Base-by-base conservation (phyloP, 108 stramenopile genomes). In the Schizochytrium sp. region DNA sequence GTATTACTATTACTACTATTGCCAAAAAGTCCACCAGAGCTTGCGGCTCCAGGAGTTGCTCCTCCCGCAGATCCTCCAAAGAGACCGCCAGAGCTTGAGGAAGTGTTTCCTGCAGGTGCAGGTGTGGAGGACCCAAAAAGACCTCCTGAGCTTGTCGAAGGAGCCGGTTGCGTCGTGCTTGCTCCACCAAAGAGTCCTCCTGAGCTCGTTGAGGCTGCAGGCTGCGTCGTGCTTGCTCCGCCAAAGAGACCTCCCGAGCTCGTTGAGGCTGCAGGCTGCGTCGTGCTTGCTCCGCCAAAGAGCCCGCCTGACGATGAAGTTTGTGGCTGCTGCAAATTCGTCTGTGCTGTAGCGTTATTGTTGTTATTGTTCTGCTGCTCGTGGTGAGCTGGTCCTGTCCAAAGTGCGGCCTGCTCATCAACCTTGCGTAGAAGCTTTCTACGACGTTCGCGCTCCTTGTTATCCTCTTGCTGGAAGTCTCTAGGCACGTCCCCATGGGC, bases 381-480 rank as follows among this genome's bases (percentile, higher is more conserved):
- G 12, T 8, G 38, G 13, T 49, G n/a, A 38, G 47, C 4, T n/a
- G 76, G 76, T 8, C 76, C 76, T 0, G 76, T 83, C 76, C 76
- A 83, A 17, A 49, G 49, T 17, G 76, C 47, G 5, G 76, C 76
- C 28, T 83, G 76, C 76, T 83, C 76, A 0, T 83, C 76, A n/a
- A 83, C 76, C 76, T 83, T 83, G 76, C 76, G 76, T 17, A 83
- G 47, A 49, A 83, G 76, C 76, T 83, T 83, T 10, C 76, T 47
- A n/a, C 76, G 47, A 10, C 47, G 76, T 53, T 83, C 76, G 45
- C 76, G 76, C 76, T 83, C 76, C 47, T 83, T 83, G 76, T 83
- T 83, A 53, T 83, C 76, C 76, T 83, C 76, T 83, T 83, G 76
- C 76, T 83, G 50, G 55, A 83, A 83, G 47, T 83, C 76, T 17